Evolutionary conservation across 495 filamentous ascomycete genomes (phyloP), one percentile per base, ranked within the genome.

Genomic region (Lophiotrema nucula): DNA sequence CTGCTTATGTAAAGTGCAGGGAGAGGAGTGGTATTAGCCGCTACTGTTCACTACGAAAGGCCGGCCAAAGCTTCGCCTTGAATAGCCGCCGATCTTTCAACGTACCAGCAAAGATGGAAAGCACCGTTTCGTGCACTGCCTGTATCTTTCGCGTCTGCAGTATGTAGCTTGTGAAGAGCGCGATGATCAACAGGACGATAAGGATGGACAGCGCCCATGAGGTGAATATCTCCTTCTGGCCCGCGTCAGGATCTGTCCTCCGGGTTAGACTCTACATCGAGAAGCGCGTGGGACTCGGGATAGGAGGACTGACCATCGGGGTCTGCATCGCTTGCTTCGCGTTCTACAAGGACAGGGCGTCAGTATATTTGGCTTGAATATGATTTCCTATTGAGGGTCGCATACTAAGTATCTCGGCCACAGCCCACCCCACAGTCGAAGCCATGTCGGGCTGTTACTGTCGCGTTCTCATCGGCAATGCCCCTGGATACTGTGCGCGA

Each of bases 191-290:
- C 41, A 98, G 80, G 78, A 88, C 81, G 55, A 98, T 92, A 64
- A 96, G 82, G 67, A 98, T 97, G 71, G 96, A 96, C 49, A 98
- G 82, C 21, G 92, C 91, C 89, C 91, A 95, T 77, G 93, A 96
- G 67, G 91, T 86, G 67, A 88, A 88, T 42, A 95, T 88, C 77
- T 97, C 93, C 77, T 92, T 88, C 72, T 95, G 76, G 16, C 82
- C 84, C 21, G 85, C 78, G 46, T 85, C 84, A 44, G 83, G 79
- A 42, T 49, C 51, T 56, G 47, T 47, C 10, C 13, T 15, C 21
- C 16, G 41, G 1, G 61, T 65, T 53, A 65, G 55, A 42, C 16
- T 54, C 8, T 35, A 35, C 15, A 43, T 43, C 43, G 45, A 22
- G 26, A 44, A 4, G 50, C 23, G 24, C 19, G 24, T 41, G 27